Evolutionary conservation across 345 rosid species (phyloP), one percentile per base, ranked within the genome.

Genomic region (Trapa bicornis): DNA sequence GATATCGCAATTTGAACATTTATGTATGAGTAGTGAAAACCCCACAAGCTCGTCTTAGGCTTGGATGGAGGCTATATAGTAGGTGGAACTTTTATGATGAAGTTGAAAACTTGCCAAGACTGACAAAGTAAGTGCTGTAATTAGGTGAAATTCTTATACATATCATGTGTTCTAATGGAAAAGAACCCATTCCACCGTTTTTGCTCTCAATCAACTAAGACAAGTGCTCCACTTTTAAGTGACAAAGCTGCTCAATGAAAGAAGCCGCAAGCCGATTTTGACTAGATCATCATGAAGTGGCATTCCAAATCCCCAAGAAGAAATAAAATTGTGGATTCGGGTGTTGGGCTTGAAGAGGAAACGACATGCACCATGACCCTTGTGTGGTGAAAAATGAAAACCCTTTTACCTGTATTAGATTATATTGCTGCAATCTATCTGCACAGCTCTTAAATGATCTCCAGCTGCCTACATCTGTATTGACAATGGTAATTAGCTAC

Each of bases 61-160:
- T 58, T 58, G 29, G 29, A 22, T 22, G 29, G 37, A 13, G 35
- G 63, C 63, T 38, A 33, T 8, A 32, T 58, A 4, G 63, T 58
- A 58, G 63, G 63, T 58, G 63, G 13, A 58, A 32, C 38, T 32
- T 58, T 58, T 32, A 32, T 58, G 63, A 58, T 58, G 63, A 32
- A 32, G 38, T 6, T 58, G 37, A 22, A 58, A 32, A 15, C 38
- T 58, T 58, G 13, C 32, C 37, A 58, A 35, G 38, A 10, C 37
- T 22, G 10, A 58, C 6, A 50, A 14, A 2, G 22, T 1, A 4
- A 50, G 29, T 22, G 29, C 29, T 16, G 17, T 50, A 13, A 13
- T 45, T 45, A 45, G 48, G 48, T 45, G 48, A 7, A 45, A 11
- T 3, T 45, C 5, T 45, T 45, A 45, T 45, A 7, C 48, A 45